These are phyloP conservation scores for Wickerhamiella hasegawae DNA, from an alignment of 805 yeast genomes.

Conservation along the genomic window DNA sequence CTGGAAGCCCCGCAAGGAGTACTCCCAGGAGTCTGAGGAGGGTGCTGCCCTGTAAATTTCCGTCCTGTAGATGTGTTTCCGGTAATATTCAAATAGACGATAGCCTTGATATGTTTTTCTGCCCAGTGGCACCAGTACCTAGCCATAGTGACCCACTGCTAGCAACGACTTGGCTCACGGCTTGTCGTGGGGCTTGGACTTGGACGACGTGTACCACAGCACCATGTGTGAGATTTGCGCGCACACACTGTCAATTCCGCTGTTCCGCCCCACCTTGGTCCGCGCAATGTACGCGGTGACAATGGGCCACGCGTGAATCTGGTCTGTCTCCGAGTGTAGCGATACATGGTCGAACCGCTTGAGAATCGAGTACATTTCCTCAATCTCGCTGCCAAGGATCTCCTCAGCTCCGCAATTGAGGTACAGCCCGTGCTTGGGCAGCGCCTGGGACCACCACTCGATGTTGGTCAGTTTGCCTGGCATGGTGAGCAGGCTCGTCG, in stretches of 20 bases:
- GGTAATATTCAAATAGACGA: too few species aligned
- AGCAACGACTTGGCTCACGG: too few species aligned
- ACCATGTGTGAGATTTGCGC: slow-evolving; percentile 29
- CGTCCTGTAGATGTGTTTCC: not conserved
- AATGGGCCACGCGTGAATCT: slow-evolving; percentile 36
- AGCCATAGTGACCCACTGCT: too few species aligned
- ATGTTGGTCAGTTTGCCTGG: slow-evolving; percentile 14
- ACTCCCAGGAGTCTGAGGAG: not conserved
- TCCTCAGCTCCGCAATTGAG: slow-evolving; percentile 32
- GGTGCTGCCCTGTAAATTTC: too few species aligned
- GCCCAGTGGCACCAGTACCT: too few species aligned
- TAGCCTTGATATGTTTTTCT: too few species aligned
- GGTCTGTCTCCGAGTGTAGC: slow-evolving; percentile 21
- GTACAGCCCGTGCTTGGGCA: slow-evolving; percentile 28
- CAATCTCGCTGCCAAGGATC: slow-evolving; percentile 24
- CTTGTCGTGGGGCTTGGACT: not conserved
- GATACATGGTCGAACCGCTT: slow-evolving; percentile 21
- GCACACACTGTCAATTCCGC: slow-evolving; percentile 26
- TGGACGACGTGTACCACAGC: slow-evolving; percentile 24
- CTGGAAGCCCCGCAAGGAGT: slow-evolving; percentile 1
- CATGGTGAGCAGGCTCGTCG: slow-evolving; percentile 5
- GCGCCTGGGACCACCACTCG: slow-evolving; percentile 26
- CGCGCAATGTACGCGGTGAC: slow-evolving; percentile 27
- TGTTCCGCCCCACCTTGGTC: slow-evolving; percentile 28
- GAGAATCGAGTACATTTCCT: slow-evolving; percentile 19